phyloP scores from a whole-genome alignment of 495 filamentous ascomycete genomes.

The Penicillium flavigenum region DNA sequence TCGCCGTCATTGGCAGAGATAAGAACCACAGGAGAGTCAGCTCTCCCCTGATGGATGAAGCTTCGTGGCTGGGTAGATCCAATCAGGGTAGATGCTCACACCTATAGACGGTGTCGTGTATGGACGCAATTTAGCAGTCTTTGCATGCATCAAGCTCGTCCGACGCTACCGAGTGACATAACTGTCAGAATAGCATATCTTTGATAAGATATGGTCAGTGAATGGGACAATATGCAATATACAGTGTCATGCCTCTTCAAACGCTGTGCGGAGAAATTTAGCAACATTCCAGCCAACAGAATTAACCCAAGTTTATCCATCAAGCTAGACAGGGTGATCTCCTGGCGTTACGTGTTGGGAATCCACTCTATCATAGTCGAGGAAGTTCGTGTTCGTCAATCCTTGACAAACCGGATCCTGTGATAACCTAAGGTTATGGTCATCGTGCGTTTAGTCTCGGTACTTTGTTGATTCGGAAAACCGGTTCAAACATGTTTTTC shows the following conservation, averaged over 20 bases:
- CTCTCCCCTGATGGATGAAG: background rate
- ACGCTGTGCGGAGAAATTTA: background rate
- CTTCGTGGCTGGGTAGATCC: background rate
- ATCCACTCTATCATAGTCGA: background rate
- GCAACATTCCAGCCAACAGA: slow-evolving; percentile 3
- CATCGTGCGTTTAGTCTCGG: background rate
- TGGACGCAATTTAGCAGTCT: background rate
- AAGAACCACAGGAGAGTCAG: background rate
- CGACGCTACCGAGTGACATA: background rate
- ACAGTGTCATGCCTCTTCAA: background rate
- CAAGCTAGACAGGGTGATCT: background rate
- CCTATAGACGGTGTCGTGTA: background rate
- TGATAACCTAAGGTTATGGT: background rate
- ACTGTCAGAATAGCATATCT: background rate
- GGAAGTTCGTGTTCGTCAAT: background rate
- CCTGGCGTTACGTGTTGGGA: background rate
- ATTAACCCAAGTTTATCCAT: background rate
- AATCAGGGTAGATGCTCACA: background rate
- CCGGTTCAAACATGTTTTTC: background rate
- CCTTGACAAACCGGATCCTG: background rate
- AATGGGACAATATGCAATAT: background rate
- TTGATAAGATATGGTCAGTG: background rate
- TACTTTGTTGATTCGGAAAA: background rate
- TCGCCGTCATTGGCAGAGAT: slow-evolving; percentile 5
- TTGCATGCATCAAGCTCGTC: background rate